Evolutionary conservation across 2,329 filamentous ascomycete species (phyloP), one percentile per base, ranked within the genome.

Genomic region (Raffaelea ambrosiae): DNA sequence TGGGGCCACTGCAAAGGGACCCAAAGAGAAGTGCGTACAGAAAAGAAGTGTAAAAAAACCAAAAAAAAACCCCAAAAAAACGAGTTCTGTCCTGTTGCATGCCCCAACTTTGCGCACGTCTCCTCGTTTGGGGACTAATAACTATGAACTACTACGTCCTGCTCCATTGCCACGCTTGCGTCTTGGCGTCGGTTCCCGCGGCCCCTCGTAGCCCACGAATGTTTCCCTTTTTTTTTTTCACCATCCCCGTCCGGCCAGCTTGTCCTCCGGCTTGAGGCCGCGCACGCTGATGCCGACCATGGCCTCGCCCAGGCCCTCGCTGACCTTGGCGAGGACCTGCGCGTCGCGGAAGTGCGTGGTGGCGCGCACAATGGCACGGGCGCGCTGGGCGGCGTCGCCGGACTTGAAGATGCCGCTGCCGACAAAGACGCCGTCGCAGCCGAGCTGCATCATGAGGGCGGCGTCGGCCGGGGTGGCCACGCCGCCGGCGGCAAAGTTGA

Each of bases 391-490:
- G 20, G 93, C 86, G 66, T 97, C 84, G 18, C 91, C 91, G 5
- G 82, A 88, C 80, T 97, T 97, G 80, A 98, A 98, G 67, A 97
- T 97, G 23, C 93, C 93, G 49, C 83, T 89, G 23, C 93, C 93
- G 33, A 98, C 93, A 63, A 98, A 98, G 33, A 98, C 93, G 50
- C 93, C 93, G 62, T 98, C 93, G 63, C 93, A 97, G 51, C 93
- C 93, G 54, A 98, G 74, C 75, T 97, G 91, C 93, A 98, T 98
- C 91, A 98, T 71, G 51, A 98, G 74, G 2, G 93, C 93, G 1
- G 93, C 93, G 67, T 98, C 93, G 0, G 93, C 93, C 0, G 93
- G 93, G 1, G 93, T 98, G n/a, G 93, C 93, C n/a, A 98, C 86
- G 49, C 93, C 93, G n/a, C 93, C 93, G 3, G 93, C 93, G 0